Evolutionary conservation across 331 rosid genomes (phyloP).

Genomic region (Pyracantha coccinea): DNA sequence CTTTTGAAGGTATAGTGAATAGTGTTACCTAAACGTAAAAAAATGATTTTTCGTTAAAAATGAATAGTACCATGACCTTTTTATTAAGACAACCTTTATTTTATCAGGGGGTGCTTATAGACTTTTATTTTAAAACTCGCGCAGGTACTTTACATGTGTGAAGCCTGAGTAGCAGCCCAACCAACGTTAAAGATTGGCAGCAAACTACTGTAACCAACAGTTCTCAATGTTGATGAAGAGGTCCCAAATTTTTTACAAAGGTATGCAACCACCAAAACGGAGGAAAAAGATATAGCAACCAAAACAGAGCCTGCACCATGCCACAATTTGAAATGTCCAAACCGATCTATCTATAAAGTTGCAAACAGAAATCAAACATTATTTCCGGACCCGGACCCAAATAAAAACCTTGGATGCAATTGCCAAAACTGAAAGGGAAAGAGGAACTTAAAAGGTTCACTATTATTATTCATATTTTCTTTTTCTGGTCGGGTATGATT

Average conservation of each 20-base stretch:
- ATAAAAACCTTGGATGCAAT: background rate
- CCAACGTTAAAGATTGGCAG: slow-evolving; percentile 91
- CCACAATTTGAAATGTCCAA: slow-evolving; percentile 96
- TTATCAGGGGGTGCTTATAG: background rate
- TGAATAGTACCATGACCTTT: no score
- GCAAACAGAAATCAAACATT: slow-evolving; percentile 8
- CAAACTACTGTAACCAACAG: slow-evolving; percentile 83
- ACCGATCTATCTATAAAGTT: slow-evolving; percentile 78
- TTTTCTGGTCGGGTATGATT: background rate
- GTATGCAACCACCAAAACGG: slow-evolving; percentile 90
- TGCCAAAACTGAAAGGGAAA: slow-evolving; percentile 1
- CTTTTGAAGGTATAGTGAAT: no score
- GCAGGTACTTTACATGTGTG: slow-evolving; percentile 74
- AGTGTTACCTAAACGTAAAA: no score
- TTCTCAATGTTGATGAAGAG: slow-evolving; percentile 45
- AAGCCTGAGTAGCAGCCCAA: slow-evolving; percentile 98
- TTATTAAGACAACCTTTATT: no score
- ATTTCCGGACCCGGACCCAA: background rate
- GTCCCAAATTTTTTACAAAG: slow-evolving; percentile 57
- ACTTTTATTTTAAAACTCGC: slow-evolving; percentile 5
- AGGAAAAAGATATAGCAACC: slow-evolving; percentile 97
- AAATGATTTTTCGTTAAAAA: no score
- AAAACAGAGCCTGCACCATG: slow-evolving; percentile 89
- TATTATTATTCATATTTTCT: background rate
- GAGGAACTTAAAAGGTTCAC: background rate